Evolutionary conservation across 1,284 basidiomycete species (phyloP), one percentile per base, ranked within the genome.

Genomic region (Pseudozyma thailandica): DNA sequence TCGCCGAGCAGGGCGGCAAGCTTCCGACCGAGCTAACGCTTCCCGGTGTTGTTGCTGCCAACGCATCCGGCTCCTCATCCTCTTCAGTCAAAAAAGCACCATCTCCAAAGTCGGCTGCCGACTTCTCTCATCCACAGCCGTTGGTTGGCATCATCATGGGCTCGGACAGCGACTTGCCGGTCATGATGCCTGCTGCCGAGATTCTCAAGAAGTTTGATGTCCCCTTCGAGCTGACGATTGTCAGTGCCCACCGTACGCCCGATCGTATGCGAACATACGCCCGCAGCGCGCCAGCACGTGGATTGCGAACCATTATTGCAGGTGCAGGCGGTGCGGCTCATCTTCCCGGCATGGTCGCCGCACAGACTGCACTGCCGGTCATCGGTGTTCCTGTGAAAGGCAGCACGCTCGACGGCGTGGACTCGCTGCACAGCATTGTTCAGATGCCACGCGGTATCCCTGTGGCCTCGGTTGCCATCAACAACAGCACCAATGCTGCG

Each of bases 371-470:
- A 2, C 84, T 98, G 51, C 95, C 96, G 0, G 93, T 99, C 2
- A 90, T 99, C 43, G 95, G 96, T 26, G 95, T 99, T 0, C 95
- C 95, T 1, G 94, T 99, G 55, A 97, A 95, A 83, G 94, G 93
- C 13, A 94, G 92, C 83, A 88, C 90, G 0, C 86, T 98, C 21
- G 95, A 97, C 83, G 95, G 95, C 5, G 94, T 98, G 0, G 95
- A 98, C 84, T 94, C 93, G 21, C 84, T 99, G 72, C 90, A 97
- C 83, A 94, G 92, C 81, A 98, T 99, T 75, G 93, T 99, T 12
- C 95, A 98, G 85, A 99, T 99, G 95, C 95, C 95, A 16, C 89
- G 95, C 44, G 96, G 95, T 23, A 92, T 98, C 63, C 95, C 95
- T 3, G 93, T 96, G 8, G 95, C 96, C 1, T 97, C 94, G 1